A percentile compares a stretch with the other conserved stretches of the same genome.
Conservation (phyloP, 2,329 filamentous ascomycete genomes). For the Ophiocordyceps robertsii region DNA sequence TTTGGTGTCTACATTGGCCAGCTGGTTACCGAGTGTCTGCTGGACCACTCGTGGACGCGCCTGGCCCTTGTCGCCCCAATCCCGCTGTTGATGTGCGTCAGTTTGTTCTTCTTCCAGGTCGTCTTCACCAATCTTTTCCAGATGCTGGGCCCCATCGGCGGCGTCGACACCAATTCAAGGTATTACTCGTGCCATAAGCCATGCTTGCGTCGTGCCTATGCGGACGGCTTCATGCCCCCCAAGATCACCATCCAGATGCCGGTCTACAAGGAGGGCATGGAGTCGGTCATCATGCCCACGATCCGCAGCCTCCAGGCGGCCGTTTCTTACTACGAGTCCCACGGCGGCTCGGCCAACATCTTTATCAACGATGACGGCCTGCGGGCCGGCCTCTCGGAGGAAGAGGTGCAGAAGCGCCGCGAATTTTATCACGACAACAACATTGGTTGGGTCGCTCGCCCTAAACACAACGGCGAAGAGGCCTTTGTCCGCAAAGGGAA, state of each 20-base stretch:
- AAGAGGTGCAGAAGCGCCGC: conserved; percentile 24
- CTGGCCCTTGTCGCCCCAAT: conserved; percentile 20
- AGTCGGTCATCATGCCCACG: conserved; percentile 32
- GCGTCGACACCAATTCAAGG: conserved; percentile 27
- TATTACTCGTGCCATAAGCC: conserved; percentile 28
- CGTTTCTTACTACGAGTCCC: conserved; percentile 34
- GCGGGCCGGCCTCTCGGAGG: conserved; percentile 31
- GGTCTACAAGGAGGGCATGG: conserved; percentile 27
- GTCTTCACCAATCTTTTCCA: conserved; percentile 26
- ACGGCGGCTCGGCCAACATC: conserved; percentile 32
- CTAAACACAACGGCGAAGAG: conserved; percentile 29
- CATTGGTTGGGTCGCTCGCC: conserved; percentile 33
- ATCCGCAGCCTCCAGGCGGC: conserved; percentile 33
- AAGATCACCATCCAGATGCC: conserved; percentile 21
- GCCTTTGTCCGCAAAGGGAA: conserved; percentile 44
- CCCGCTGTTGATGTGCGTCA: conserved; percentile 20
- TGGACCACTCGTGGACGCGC: conserved; percentile 23
- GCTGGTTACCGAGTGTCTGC: conserved; percentile 22
- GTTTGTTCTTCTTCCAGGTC: conserved; percentile 29
- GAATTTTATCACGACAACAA: conserved; percentile 37
- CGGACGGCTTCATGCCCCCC: conserved; percentile 19
- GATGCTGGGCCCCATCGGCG: conserved; percentile 34
- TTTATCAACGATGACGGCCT: conserved; percentile 52
- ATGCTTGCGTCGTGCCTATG: conserved; percentile 17
- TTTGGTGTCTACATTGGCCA: conserved; percentile 22